A percentile compares a stretch with the other conserved stretches of the same genome.
phyloP scores from a whole-genome alignment of 345 rosid genomes.

The Gossypium thurberi region DNA sequence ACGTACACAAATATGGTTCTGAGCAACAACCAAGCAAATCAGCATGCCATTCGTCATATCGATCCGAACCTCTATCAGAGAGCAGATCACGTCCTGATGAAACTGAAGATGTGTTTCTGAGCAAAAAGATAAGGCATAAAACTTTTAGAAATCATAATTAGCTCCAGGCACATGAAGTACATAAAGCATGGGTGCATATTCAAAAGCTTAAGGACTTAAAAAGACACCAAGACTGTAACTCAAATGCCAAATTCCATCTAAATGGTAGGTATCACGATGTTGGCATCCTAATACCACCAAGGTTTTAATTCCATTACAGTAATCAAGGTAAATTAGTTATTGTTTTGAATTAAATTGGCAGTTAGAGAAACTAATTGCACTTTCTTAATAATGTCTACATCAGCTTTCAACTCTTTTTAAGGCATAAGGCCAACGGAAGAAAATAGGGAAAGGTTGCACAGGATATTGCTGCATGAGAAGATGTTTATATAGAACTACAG shows the following conservation, averaged over 20 bases:
- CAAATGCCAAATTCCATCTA: background rate
- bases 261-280: background rate
- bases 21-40: conserved; percentile 96
- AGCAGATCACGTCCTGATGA: conserved; percentile 67
- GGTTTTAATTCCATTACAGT: background rate
- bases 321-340: background rate
- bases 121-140: conserved; percentile 26
- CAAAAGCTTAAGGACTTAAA: background rate
- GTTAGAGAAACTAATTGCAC: background rate
- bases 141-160: conserved; percentile 9
- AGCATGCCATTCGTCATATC: conserved; percentile 80
- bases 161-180: conserved; percentile 3
- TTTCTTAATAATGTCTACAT: background rate
- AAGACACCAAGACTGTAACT: background rate
- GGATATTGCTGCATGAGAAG: background rate
- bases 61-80: conserved; percentile 47
- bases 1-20: conserved; percentile 86
- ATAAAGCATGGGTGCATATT: background rate
- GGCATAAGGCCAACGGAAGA: background rate
- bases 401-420: background rate
- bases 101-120: conserved; percentile 64
- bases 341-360: background rate
- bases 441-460: background rate
- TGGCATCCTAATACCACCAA: background rate
- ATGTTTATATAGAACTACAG: background rate